Conservation (phyloP, 164 flowering plant species). For the Houttuynia cordata region DNA sequence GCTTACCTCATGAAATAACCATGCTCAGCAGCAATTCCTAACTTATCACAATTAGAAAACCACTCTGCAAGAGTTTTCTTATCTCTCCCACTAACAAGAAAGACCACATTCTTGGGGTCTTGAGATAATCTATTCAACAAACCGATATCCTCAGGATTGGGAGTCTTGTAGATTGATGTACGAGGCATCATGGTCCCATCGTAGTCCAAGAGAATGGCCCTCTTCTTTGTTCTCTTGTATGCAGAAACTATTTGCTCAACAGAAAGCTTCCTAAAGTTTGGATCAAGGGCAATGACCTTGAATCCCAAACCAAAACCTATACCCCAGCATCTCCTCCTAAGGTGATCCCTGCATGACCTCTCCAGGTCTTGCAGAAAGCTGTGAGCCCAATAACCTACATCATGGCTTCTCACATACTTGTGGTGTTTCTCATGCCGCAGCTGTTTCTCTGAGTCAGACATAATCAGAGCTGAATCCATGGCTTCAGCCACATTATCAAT, state of each 20-base stretch:
- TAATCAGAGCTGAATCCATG: slow-evolving; percentile 51
- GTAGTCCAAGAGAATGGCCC: slow-evolving; percentile 61
- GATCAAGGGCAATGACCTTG: slow-evolving; percentile 66
- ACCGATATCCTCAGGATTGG: slow-evolving; percentile 43
- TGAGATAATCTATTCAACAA: slow-evolving; percentile 37
- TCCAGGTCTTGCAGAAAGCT: slow-evolving; percentile 74
- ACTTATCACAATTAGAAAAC: slow-evolving; percentile 59
- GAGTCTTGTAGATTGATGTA: slow-evolving; percentile 49
- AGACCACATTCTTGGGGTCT: slow-evolving; percentile 44
- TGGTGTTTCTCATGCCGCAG: slow-evolving; percentile 73
- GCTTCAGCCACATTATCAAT: slow-evolving; percentile 63
- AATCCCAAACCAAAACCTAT: slow-evolving; percentile 65
- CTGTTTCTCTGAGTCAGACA: slow-evolving; percentile 60
- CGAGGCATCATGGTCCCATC: slow-evolving; percentile 78
- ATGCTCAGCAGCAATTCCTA: slow-evolving; percentile 79
- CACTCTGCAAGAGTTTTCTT: slow-evolving; percentile 48
- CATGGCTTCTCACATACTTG: slow-evolving; percentile 62
- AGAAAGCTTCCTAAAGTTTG: slow-evolving; percentile 49
- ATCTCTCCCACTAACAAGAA: slow-evolving; percentile 71
- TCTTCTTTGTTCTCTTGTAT: slow-evolving; percentile 34
- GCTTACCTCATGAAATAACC: slow-evolving; percentile 57
- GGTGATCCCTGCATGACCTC: slow-evolving; percentile 55
- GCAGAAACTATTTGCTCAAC: slow-evolving; percentile 46
- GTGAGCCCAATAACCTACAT: slow-evolving; percentile 62
- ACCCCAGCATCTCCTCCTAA: slow-evolving; percentile 61